Evolutionary conservation across 78 protist species (phyloP).

Genomic region (Ministeria vibrans): DNA sequence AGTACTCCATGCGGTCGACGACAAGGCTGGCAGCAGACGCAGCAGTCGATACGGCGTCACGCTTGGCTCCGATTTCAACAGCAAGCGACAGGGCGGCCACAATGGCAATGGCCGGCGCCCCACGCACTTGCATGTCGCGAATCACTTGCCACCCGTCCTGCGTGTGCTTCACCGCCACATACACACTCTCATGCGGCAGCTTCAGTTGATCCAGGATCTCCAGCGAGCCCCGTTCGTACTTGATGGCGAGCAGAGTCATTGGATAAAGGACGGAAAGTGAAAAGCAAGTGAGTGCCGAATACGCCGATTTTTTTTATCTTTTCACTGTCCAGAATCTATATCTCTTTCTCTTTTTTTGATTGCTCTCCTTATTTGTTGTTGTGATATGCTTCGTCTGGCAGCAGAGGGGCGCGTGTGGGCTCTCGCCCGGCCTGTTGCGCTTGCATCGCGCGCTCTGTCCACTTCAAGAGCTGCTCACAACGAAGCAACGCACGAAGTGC

Average conservation of each 20-base stretch:
- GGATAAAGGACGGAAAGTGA: no score
- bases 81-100: conserved; percentile 55
- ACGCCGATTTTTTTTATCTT: no score
- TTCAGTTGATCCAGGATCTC: conserved; percentile 29
- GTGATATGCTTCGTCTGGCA: no score
- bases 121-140: conserved; percentile 56
- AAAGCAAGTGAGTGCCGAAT: no score
- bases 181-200: conserved; percentile 33
- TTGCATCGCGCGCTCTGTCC: no score
- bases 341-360: no score
- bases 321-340: no score
- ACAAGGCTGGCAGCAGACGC: not conserved
- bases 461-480: no score
- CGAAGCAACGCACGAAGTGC: no score
- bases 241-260: conserved; percentile 1
- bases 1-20: conserved; percentile 5
- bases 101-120: conserved; percentile 70
- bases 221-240: not conserved
- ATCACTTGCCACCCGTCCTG: conserved; percentile 46
- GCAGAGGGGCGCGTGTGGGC: no score
- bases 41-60: not conserved
- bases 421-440: no score
- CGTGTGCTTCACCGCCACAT: not conserved
- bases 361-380: no score
- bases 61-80: conserved; percentile 9